A percentile compares a stretch with the other conserved stretches of the same genome.
Evolutionary conservation across 2,329 filamentous ascomycete genomes (phyloP).

Genomic region (Penicillium sp.): DNA sequence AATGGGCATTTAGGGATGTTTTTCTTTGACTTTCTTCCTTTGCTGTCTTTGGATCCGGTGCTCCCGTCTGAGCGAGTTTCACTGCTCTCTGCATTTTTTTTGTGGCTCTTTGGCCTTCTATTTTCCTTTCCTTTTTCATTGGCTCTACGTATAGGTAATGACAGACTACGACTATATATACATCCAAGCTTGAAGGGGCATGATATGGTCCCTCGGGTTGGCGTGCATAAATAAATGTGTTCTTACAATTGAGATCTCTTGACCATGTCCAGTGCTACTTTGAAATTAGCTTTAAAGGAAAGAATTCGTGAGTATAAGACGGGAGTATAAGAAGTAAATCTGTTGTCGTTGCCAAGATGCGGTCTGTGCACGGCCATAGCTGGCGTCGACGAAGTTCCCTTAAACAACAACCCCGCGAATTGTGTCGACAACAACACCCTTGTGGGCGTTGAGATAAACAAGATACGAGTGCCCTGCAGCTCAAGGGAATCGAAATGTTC

Average conservation of each 20-base stretch:
- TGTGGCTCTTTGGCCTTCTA: conserved; percentile 9
- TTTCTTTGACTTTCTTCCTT: conserved; percentile 11
- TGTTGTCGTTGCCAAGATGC: conserved; percentile 6
- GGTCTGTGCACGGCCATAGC: conserved; percentile 8
- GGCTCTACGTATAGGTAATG: conserved; percentile 27
- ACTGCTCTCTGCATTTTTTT: conserved; percentile 10
- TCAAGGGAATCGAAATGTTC: conserved; percentile 26
- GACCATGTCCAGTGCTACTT: background rate
- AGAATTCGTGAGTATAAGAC: too few relatives aligned
- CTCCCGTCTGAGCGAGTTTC: conserved; percentile 19
- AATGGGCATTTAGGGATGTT: conserved; percentile 25
- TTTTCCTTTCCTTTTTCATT: conserved; percentile 7
- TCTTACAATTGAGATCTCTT: background rate
- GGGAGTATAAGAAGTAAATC: too few relatives aligned
- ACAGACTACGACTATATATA: conserved; percentile 30
- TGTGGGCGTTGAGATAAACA: conserved; percentile 6
- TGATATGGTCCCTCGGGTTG: conserved; percentile 1
- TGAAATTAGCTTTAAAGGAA: too few relatives aligned
- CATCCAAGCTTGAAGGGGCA: conserved; percentile 21
- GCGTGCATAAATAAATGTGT: conserved; percentile 7
- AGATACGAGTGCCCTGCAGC: background rate
- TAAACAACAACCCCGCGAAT: conserved; percentile 5
- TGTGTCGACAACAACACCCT: background rate
- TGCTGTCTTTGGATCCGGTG: conserved; percentile 12
- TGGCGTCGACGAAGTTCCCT: conserved; percentile 8